Evolutionary conservation across 2,329 filamentous ascomycete species (phyloP), one percentile per base, ranked within the genome.

Genomic region (Fusarium sp.): DNA sequence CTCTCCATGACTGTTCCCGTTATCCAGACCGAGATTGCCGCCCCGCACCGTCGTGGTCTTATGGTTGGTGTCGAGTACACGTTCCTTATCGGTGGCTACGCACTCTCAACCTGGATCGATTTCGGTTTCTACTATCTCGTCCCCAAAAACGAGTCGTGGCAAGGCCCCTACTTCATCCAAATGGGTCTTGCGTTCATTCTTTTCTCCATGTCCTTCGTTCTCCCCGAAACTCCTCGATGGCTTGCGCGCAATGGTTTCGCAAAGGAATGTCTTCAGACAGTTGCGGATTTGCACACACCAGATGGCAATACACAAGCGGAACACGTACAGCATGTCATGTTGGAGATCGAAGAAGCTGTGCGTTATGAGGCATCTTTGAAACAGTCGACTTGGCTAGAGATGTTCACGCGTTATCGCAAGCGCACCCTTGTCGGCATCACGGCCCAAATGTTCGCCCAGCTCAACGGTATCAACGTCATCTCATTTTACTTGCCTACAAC

Each of bases 381-480:
- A 13, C 13, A 39, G 34, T 50, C 33, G n/a, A 50, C 46, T 14
- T 50, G 33, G 33, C 5, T 19, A 2, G 79, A 81, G 73, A 82
- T 82, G 80, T 81, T 81, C 56, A 82, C 79, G 8, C 75, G 75
- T 6, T 82, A 82, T 55, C 77, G 79, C 39, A 81, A 81, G 33
- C 31, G 45, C 22, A 47, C 45, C 6, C 33, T 47, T 34, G 31
- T 47, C 33, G 45, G 45, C 10, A 47, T 47, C 7, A 47, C 45
- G 10, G 45, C 31, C 4, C 31, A 47, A 13, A 47, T 47, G 31
- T 47, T 47, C 34, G 31, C 45, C 34, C 31, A 47, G 19, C 45
- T 47, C 31, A 47, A 47, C 15, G 45, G 45, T 13, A 47, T 47
- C 9, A 47, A 47, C 7, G 31, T 47, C 31, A 47, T 47, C 4